Base-by-base conservation (phyloP, 73 alveolate species). In the Paraurostyla sp. region DNA sequence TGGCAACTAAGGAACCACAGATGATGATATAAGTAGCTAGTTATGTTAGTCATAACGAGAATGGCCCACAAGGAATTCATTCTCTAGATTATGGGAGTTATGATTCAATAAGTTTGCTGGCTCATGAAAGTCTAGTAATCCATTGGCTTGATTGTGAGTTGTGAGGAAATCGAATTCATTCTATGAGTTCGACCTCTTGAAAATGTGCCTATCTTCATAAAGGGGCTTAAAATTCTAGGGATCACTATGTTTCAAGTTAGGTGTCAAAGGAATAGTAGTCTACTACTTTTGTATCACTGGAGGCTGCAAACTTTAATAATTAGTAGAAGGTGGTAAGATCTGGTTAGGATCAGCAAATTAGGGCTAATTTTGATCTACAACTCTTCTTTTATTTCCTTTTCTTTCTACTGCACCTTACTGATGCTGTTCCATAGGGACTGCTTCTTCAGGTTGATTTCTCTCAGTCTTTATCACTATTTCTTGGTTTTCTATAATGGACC, bases 131-230 rank as follows among this genome's bases (percentile, higher is more conserved):
- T 48, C 87, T 7, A 75, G 27, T 2, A 32, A n/a, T n/a, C 48
- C 51, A n/a, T 6, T 2, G 49, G 42, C 75, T 46, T 49, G 22
- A 29, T 38, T 50, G 33, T 75, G n/a, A 3, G 18, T 18, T 13
- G 52, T 75, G 48, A 22, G 51, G 75, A 75, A 75, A 75, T 75
- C 87, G 18, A 75, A 49, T 46, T 75, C 87, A 46, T 40, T 46
- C 52, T 75, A 30, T 9, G 87, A 75, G 32, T 75, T 75, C 4
- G 87, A 75, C 33, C 87, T 75, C 87, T 75, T 75, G 49, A 75
- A 48, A 6, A 49, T 20, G 33, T 75, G 51, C 75, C 23, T 48
- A 49, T 75, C 75, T 27, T 75, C 87, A 50, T 48, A 48, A 22
- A 75, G 51, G n/a, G n/a, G n/a, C 48, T 56, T 43, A 75, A 48